These are phyloP conservation scores for Blakeslea trispora DNA, from an alignment of 371 early-diverging fungal genomes.

Conservation along the genomic window DNA sequence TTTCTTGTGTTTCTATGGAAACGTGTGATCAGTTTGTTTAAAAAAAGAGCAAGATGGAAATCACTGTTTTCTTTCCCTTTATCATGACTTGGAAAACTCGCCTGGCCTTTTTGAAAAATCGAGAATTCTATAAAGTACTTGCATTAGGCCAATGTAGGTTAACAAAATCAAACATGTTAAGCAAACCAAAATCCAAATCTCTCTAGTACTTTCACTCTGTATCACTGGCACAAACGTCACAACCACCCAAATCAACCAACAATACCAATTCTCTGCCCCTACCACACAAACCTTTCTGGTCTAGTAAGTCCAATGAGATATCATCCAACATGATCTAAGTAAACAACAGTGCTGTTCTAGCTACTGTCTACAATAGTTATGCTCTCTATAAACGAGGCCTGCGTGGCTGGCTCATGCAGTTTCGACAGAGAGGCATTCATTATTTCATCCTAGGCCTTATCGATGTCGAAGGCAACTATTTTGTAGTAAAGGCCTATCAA, in stretches of 20 bases:
- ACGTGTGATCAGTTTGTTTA: not conserved
- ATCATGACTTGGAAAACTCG: slow-evolving; percentile 11
- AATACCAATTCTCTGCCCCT: slow-evolving; percentile 56
- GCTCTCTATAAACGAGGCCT: slow-evolving; percentile 57
- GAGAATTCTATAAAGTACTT: slow-evolving; percentile 18
- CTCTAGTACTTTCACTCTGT: slow-evolving; percentile 65
- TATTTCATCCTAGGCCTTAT: slow-evolving; percentile 61
- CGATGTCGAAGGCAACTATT: slow-evolving; percentile 80
- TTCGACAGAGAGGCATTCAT: slow-evolving; percentile 49
- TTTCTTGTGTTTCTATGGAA: not conserved
- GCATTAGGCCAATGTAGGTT: slow-evolving; percentile 18
- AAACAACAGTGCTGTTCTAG: slow-evolving; percentile 51
- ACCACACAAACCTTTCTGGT: slow-evolving; percentile 68
- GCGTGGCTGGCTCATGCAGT: slow-evolving; percentile 47
- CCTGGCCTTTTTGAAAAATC: slow-evolving; percentile 18
- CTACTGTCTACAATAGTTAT: slow-evolving; percentile 61
- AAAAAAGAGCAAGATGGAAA: not conserved
- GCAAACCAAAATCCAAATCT: not conserved
- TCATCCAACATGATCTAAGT: too few relatives aligned
- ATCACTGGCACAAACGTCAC: slow-evolving; percentile 68
- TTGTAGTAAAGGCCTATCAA: slow-evolving; percentile 71
- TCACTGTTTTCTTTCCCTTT: slow-evolving; percentile 4
- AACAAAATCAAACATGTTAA: not conserved
- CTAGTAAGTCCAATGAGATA: slow-evolving; percentile 34
- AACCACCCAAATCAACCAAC: slow-evolving; percentile 51